Base-by-base conservation (phyloP, 106 monocot genomes). In the Chionographis japonica region DNA sequence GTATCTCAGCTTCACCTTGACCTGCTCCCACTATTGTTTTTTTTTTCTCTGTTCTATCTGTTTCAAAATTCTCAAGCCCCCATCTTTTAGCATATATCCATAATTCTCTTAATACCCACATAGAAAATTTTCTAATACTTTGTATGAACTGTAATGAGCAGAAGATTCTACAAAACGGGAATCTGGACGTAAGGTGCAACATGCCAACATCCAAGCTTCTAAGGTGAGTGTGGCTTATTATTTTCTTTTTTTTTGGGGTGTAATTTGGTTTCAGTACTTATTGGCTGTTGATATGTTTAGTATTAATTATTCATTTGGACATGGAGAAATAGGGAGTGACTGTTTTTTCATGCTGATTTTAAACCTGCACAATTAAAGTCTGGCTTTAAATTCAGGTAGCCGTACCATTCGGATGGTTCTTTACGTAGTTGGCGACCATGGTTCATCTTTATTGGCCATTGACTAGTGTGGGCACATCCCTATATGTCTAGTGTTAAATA, bases 141-240 rank as follows among this genome's bases (percentile, higher is more conserved):
- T 14, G 12, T 37, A 17, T 54, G 5, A 50, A 58, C 36, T 78
- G 5, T 27, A 14, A 42, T 83, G 80, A 87, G 73, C 86, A 97
- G 95, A 87, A 53, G 92, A 97, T 80, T 92, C 91, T n/a, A 54
- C 84, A 71, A 84, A 86, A 56, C 78, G 92, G 50, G 95, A 97
- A 78, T 89, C 91, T 70, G 95, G 95, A 63, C 71, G 79, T 40
- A 97, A 86, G 72, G 95, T 97, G 41, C 95, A 97, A 53, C 92
- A 80, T 81, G 95, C 86, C 36, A 92, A 97, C 76, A 97, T 97
- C 74, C 84, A 86, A 77, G 95, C 95, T 58, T 86, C 95, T 38
- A 97, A 97, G 89, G 95, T 89, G 50, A 49, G 74, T 7, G 37
- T 66, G 2, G 27, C 12, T 35, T 51, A 4, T 15, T 51, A 39